These are phyloP conservation scores for Phytopythium sindhum DNA, from an alignment of 352 stramenopile genomes.

Conservation along the genomic window DNA sequence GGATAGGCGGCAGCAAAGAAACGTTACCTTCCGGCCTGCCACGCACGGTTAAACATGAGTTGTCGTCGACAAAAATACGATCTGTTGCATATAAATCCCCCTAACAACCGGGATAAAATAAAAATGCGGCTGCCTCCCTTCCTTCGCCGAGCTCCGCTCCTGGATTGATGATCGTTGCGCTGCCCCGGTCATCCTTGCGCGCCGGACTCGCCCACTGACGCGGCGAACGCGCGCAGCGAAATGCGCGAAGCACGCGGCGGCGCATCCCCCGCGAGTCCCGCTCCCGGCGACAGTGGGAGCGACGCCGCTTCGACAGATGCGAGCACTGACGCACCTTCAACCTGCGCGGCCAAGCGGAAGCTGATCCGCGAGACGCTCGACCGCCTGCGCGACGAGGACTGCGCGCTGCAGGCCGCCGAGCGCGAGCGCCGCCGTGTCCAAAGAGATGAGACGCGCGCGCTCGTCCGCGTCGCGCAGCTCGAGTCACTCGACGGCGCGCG, in stretches of 20 bases:
- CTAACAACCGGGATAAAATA: too few species aligned
- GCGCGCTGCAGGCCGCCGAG: constrained; percentile 12
- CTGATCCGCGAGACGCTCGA: constrained; percentile 24
- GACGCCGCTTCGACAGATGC: not conserved
- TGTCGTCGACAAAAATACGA: not conserved
- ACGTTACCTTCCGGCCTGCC: not conserved
- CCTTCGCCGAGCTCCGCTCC: too few species aligned
- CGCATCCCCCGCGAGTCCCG: not conserved
- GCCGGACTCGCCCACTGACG: not conserved
- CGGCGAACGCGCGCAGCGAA: not conserved
- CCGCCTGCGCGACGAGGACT: constrained; percentile 14
- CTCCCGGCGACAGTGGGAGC: not conserved
- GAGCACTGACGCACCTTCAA: not conserved
- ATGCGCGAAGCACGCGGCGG: not conserved
- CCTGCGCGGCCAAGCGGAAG: not conserved
- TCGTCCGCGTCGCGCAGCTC: constrained; percentile 51
- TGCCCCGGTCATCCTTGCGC: too few species aligned
- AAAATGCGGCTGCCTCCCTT: not conserved
- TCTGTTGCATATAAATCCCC: not conserved
- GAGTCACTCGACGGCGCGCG: constrained; percentile 30
- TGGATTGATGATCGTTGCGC: too few species aligned
- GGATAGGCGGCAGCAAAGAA: not conserved
- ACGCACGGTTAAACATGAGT: not conserved
- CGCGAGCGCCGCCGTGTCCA: constrained; percentile 17
- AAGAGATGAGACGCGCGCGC: constrained; percentile 37